These are phyloP conservation scores for Pyrus bretschneideri DNA, from an alignment of 306 rosid genomes.

Conservation along the genomic window DNA sequence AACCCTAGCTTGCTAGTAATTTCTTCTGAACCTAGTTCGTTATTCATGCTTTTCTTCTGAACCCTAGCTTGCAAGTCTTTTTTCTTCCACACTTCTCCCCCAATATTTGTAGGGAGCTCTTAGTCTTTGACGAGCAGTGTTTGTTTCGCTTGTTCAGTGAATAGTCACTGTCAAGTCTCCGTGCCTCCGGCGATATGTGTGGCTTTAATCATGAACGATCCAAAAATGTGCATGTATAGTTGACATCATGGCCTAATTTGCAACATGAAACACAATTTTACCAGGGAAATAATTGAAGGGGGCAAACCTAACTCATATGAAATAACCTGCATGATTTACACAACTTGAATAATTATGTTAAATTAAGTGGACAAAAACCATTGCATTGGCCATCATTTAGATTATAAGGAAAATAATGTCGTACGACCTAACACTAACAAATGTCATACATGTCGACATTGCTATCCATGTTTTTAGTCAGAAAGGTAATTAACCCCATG, in stretches of 20 bases:
- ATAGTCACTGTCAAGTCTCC: neutral
- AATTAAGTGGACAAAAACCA: neutral
- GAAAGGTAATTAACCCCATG: too few species aligned
- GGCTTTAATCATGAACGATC: neutral
- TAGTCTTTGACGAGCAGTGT: neutral
- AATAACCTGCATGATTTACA: neutral
- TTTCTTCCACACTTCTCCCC: neutral
- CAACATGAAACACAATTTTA: neutral
- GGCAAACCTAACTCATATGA: neutral
- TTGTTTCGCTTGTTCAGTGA: neutral
- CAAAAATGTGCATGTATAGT: neutral
- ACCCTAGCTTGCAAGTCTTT: neutral
- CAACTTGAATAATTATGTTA: neutral
- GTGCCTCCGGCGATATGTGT: neutral
- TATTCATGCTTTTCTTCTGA: too few species aligned
- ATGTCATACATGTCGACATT: too few species aligned
- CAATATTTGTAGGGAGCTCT: neutral
- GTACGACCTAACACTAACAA: too few species aligned
- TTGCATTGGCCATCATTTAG: neutral
- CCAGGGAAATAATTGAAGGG: neutral
- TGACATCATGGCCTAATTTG: neutral
- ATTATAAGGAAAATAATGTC: neutral
- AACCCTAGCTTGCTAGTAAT: too few species aligned
- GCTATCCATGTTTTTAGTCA: too few species aligned
- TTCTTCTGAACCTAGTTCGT: too few species aligned